Percentiles rank a stretch among this genome's conserved stretches.
Conservation (phyloP, 225 moss, liverwort and hornwort species). For the Thuidium tamariscinum region DNA sequence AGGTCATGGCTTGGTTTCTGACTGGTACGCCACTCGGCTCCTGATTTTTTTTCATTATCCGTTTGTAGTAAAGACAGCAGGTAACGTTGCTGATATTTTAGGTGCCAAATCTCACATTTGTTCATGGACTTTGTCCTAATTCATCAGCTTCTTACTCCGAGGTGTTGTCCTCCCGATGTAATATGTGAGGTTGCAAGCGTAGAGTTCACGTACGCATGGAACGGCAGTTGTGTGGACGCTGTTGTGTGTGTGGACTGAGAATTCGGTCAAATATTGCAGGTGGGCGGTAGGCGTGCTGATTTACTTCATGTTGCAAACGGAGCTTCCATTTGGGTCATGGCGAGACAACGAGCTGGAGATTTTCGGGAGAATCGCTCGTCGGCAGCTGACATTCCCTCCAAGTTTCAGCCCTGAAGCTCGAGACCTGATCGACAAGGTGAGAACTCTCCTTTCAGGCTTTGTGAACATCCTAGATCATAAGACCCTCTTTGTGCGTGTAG, state of each 20-base stretch:
- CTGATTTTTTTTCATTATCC: neutral
- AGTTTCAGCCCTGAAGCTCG: slow-evolving; percentile 25
- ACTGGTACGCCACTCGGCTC: slow-evolving; percentile 18
- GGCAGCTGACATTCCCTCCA: slow-evolving; percentile 27
- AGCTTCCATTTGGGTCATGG: slow-evolving; percentile 50
- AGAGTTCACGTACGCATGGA: neutral
- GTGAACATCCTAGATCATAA: neutral
- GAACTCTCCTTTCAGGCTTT: neutral
- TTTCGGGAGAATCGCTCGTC: slow-evolving; percentile 26
- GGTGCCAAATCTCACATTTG: neutral
- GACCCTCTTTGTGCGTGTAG: neutral
- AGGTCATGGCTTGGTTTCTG: slow-evolving; percentile 50
- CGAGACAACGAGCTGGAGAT: slow-evolving; percentile 39
- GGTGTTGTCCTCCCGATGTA: neutral
- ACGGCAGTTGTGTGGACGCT: neutral
- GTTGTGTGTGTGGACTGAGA: neutral
- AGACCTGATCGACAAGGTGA: slow-evolving; percentile 19
- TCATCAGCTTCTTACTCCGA: neutral
- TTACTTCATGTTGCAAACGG: slow-evolving; percentile 35
- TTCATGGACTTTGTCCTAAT: neutral
- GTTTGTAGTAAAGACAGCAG: neutral
- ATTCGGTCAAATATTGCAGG: slow-evolving; percentile 1
- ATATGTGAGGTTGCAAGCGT: neutral
- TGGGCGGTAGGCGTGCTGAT: slow-evolving; percentile 44
- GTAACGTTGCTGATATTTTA: neutral